phyloP scores from a whole-genome alignment of 108 stramenopile genomes.

The Cyclotella cryptica region DNA sequence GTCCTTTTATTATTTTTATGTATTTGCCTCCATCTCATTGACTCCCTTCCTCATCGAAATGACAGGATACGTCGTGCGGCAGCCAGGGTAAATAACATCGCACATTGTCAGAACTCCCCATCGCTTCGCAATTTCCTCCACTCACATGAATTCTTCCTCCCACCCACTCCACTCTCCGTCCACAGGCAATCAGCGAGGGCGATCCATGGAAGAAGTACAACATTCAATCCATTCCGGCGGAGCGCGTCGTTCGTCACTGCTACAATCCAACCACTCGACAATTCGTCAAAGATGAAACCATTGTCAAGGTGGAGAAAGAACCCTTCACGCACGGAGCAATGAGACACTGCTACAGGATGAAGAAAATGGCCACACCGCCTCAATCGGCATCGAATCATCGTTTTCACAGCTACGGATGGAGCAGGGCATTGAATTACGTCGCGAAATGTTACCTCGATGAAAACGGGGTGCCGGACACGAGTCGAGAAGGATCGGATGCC shows the following conservation, averaged over 20 bases:
- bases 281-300: slow-evolving; percentile 67
- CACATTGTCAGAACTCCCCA: background rate
- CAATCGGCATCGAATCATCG: slow-evolving; percentile 72
- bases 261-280: slow-evolving; percentile 67
- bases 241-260: slow-evolving; percentile 74
- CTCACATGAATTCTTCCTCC: background rate
- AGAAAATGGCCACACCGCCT: slow-evolving; percentile 77
- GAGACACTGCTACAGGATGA: slow-evolving; percentile 84
- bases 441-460: slow-evolving; percentile 69
- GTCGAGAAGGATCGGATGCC: slow-evolving; percentile 62
- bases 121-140: background rate
- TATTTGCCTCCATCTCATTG: background rate
- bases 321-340: slow-evolving; percentile 86
- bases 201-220: slow-evolving; percentile 78
- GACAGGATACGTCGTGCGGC: slow-evolving; percentile 29
- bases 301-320: slow-evolving; percentile 74
- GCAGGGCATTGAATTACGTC: slow-evolving; percentile 73
- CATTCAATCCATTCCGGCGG: slow-evolving; percentile 71
- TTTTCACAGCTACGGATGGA: slow-evolving; percentile 83
- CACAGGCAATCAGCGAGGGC: slow-evolving; percentile 56
- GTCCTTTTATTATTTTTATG: background rate
- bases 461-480: slow-evolving; percentile 58
- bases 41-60: too few relatives aligned
- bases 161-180: background rate
- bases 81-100: slow-evolving; percentile 10